Evolutionary conservation across 768 basidiomycete genomes (phyloP).

Genomic region (Cystofilobasidium macerans): DNA sequence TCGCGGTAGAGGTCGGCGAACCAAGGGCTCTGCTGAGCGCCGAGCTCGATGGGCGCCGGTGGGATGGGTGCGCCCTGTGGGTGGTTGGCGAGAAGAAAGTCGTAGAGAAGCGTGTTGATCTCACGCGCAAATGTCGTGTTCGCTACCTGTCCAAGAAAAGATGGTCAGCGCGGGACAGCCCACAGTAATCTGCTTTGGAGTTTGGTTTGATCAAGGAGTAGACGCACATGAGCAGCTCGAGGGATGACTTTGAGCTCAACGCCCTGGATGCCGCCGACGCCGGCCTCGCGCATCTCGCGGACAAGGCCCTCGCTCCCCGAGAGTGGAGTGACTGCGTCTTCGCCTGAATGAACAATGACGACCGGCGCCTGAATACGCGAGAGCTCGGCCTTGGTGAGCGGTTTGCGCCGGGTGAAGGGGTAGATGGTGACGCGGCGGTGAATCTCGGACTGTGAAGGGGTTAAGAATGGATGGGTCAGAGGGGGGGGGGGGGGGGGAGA

Average conservation of each 20-base stretch:
- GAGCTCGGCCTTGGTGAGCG: neutral
- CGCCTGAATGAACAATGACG: neutral
- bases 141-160: neutral
- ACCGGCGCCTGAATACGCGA: neutral
- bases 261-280: neutral
- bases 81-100: neutral
- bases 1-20: slow-evolving; percentile 4
- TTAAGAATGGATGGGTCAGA: neutral
- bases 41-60: neutral
- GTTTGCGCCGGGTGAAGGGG: neutral
- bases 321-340: neutral
- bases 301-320: neutral
- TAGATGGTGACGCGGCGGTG: slow-evolving; percentile 2
- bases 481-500: neutral
- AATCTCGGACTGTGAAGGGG: neutral
- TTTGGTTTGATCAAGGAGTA: neutral
- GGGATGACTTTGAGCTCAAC: neutral
- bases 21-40: slow-evolving; percentile 4
- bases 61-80: neutral
- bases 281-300: neutral
- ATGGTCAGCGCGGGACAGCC: neutral
- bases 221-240: neutral
- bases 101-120: neutral
- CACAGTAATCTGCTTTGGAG: neutral
- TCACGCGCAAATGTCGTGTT: neutral